Percentiles rank a stretch among this genome's conserved stretches.
phyloP scores from a whole-genome alignment of 1,284 basidiomycete genomes.

The Cystobasidiaceae sp. region DNA sequence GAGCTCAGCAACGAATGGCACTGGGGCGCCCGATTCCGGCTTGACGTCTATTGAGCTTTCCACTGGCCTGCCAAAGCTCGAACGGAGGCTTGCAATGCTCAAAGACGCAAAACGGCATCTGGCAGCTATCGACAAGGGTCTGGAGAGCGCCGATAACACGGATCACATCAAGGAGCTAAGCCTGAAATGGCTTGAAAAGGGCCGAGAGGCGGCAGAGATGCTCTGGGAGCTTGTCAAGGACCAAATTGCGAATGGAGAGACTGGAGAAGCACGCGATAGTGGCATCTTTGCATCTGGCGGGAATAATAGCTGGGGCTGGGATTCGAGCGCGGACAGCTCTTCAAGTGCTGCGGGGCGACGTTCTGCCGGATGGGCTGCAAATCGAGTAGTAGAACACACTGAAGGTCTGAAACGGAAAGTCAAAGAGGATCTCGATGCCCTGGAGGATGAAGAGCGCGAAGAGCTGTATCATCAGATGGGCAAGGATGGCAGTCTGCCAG shows the following conservation, averaged over 20 bases:
- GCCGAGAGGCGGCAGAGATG: constrained; percentile 27
- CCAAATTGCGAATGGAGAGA: background rate
- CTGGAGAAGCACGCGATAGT: background rate
- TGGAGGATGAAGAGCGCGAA: constrained; percentile 10
- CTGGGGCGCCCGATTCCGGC: too few species aligned
- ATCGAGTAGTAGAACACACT: too few species aligned
- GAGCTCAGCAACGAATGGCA: background rate
- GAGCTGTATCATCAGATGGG: background rate
- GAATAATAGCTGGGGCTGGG: constrained; percentile 26
- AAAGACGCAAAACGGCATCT: constrained; percentile 18
- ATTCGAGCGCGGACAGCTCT: background rate
- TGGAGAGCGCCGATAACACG: constrained; percentile 21
- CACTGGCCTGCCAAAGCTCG: background rate
- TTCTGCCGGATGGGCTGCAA: too few species aligned
- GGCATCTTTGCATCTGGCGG: background rate
- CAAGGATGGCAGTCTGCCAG: constrained; percentile 14
- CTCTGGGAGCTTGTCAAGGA: constrained; percentile 21
- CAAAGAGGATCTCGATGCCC: background rate
- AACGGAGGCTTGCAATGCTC: constrained; percentile 13
- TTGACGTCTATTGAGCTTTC: constrained; percentile 17
- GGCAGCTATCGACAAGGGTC: background rate
- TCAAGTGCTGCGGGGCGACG: too few species aligned
- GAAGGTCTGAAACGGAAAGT: background rate
- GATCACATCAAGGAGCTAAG: constrained; percentile 24
- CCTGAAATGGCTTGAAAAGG: constrained; percentile 20